Evolutionary conservation across 176 grass and related monocot genomes (phyloP).

Genomic region (Aegilops sharonensis): DNA sequence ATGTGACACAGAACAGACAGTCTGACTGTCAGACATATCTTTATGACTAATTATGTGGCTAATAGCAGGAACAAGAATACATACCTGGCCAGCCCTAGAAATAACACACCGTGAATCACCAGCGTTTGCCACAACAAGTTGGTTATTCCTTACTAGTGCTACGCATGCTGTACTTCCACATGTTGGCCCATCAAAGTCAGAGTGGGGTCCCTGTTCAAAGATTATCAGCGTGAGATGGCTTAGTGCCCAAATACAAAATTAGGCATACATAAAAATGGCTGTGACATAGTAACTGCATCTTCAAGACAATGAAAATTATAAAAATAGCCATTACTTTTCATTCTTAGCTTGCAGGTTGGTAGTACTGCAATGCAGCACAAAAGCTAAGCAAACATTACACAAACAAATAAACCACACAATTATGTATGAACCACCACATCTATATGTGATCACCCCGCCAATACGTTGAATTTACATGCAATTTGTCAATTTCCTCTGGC

Average conservation of each 20-base stretch:
- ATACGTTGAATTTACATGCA: not conserved
- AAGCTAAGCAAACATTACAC: not conserved
- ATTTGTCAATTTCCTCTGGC: not conserved
- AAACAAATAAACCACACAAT: conserved; percentile 13
- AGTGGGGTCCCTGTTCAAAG: conserved; percentile 74
- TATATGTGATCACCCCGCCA: not conserved
- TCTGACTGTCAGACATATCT: conserved; percentile 14
- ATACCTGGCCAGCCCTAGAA: conserved; percentile 84
- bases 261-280: not conserved
- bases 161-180: conserved; percentile 93
- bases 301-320: not conserved
- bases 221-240: conserved; percentile 16
- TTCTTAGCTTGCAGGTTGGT: not conserved
- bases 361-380: not conserved
- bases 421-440: not conserved
- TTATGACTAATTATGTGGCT: not conserved
- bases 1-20: conserved; percentile 10
- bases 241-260: not conserved
- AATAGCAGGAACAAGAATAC: conserved; percentile 6
- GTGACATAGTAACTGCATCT: not conserved
- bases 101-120: conserved; percentile 99
- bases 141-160: conserved; percentile 78
- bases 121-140: conserved; percentile 88
- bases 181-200: conserved; percentile 80
- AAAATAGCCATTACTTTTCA: not conserved